Base-by-base conservation (phyloP, 2,329 filamentous ascomycete species). In the Penicillium capsulatum region DNA sequence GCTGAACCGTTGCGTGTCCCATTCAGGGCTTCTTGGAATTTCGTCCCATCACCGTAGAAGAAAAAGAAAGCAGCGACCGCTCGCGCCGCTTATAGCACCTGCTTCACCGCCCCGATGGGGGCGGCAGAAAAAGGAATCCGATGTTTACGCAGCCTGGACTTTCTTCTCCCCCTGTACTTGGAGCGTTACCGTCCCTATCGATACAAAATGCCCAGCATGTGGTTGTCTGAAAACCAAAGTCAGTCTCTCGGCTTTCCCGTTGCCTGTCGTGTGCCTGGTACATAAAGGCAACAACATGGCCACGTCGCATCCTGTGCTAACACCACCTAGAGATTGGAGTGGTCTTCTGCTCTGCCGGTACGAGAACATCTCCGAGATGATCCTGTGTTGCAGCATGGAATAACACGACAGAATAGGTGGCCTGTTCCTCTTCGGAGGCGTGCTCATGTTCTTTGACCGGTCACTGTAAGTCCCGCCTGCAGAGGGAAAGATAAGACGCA, bases 281-380 rank as follows among this genome's bases (percentile, higher is more conserved):
- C n/a, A n/a, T n/a, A n/a, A n/a, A n/a, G n/a, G n/a, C n/a, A n/a
- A n/a, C n/a, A n/a, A 14, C 17, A 14, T 16, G 10, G 17, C 19
- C 17, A 16, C 34, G 33, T 20, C 28, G 27, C 19, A 22, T n/a
- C 7, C 17, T 7, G 13, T 44, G 36, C 33, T 17, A 34, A 35
- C 38, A 46, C 53, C 61, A 28, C n/a, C 55, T 60, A 97, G 92
- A 98, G 70, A 85, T 97, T 60, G 92, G 92, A 56, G 90, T 96
- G 48, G 87, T 90, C 64, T 98, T 98, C 75, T 97, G 92, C 77
- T 92, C 88, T 61, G 91, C 89, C 61, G 91, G 90, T 95, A 83
- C 55, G 86, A 19, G 14, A 35, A 16, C 17, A 16, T 9, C 4
- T 2, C 14, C 11, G 20, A 8, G n/a, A n/a, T 17, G 8, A 22